These are phyloP conservation scores for Dioscorea dumetorum DNA, from an alignment of 106 monocot species.

Conservation along the genomic window DNA sequence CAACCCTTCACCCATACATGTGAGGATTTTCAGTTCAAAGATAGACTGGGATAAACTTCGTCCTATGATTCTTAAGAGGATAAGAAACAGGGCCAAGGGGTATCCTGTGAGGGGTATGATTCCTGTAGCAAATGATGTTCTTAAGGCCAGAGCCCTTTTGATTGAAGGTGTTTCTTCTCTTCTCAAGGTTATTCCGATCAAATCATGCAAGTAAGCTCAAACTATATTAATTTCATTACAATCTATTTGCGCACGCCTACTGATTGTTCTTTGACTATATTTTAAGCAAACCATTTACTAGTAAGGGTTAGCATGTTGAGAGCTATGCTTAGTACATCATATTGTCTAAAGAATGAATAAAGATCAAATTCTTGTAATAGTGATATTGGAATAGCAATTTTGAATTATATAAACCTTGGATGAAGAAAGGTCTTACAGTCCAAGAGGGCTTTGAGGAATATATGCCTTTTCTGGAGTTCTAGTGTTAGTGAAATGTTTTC, in stretches of 20 bases:
- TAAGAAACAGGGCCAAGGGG: constrained; percentile 54
- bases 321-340: too few relatives aligned
- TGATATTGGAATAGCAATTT: too few relatives aligned
- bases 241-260: not conserved
- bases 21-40: constrained; percentile 48
- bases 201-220: constrained; percentile 75
- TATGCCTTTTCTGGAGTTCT: too few relatives aligned
- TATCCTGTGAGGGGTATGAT: constrained; percentile 74
- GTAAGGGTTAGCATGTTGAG: too few relatives aligned
- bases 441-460: too few relatives aligned
- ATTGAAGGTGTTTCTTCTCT: constrained; percentile 53
- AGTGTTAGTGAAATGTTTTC: too few relatives aligned
- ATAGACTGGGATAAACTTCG: constrained; percentile 67
- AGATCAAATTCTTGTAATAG: too few relatives aligned
- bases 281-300: too few relatives aligned
- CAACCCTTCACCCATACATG: constrained; percentile 1
- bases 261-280: too few relatives aligned
- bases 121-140: constrained; percentile 68
- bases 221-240: constrained; percentile 1
- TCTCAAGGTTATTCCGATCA: constrained; percentile 48
- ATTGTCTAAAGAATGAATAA: too few relatives aligned
- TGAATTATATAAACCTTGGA: too few relatives aligned
- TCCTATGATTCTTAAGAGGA: constrained; percentile 92
- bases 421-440: too few relatives aligned
- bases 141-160: constrained; percentile 47